Base-by-base conservation (phyloP, 768 basidiomycete species). In the Mycena latifolia region DNA sequence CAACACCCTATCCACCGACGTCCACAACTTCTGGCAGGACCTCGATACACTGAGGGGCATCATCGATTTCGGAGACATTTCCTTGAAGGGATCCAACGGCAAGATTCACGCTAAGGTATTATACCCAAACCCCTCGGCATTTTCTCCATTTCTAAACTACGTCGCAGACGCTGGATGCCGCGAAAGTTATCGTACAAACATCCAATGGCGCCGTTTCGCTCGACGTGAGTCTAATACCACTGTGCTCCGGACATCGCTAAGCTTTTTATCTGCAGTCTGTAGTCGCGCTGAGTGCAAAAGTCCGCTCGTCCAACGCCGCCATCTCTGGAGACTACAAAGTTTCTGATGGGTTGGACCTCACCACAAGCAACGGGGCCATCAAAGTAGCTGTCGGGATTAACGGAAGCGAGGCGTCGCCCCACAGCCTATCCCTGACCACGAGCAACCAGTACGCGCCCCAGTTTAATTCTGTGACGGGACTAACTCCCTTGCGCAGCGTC, bases 241-340 rank as follows among this genome's bases (percentile, higher is more conserved):
- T n/a, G 22, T 45, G 9, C 46, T 62, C 22, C n/a, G 50, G 15
- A 25, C 18, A 17, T 22, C 25, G 5, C 29, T 48, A n/a, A 55
- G 20, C n/a, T 55, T 45, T 24, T 7, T 43, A 5, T 22, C 22
- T 39, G 1, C 52, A 85, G 85, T 77, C 77, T 31, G 55, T 83
- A 46, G 70, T 70, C n/a, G 76, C 74, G 5, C 67, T 67, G 1
- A 28, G 55, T 25, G 78, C 74, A 8, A 31, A 48, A 14, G 70
- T 84, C 55, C 55, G 63, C n/a, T 76, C 79, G 10, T 45, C 72
- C 12, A 84, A 82, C 51, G 80, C 77, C 24, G 74, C 61, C 20
- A 85, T 89, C 56, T 69, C 65, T 3, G 88, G 89, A 3, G 66
- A 61, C 20, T 86, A 81, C 73, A 78, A 78, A 28, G 74, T 77